Evolutionary conservation across 345 rosid genomes (phyloP), one percentile per base, ranked within the genome.

Genomic region (Acer saccharum): DNA sequence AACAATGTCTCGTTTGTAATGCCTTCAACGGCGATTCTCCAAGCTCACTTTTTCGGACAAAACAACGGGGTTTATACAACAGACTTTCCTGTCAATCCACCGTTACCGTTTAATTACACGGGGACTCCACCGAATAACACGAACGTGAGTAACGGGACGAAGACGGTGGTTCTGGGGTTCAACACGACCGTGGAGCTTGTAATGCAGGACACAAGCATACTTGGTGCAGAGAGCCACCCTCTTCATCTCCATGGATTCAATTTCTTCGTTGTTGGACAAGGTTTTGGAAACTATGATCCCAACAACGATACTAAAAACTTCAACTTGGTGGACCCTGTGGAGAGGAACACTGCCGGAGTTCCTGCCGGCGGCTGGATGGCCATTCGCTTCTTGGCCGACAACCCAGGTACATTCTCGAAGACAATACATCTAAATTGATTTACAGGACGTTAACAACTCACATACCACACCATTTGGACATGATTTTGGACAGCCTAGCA

Each of bases 161-260:
- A 64, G 0, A 2, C 74, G 10, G 77, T 79, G 43, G 81, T 84
- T 60, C 72, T 84, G 44, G 75, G 66, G 2, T 84, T 79, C 54
- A 84, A 84, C 75, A 77, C 83, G 2, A 84, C 83, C 60, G 87
- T 84, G 13, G 87, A 84, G 81, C 50, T 84, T 57, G 87, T 84
- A 67, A 3, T 79, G 79, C 87, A 84, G 76, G 85, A 10, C 61
- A 84, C 87, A 2, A 68, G 81, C 77, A 84, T 84, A 69, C 79
- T 84, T 7, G 85, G 76, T 13, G 80, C 76, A 18, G 87, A 84
- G 79, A 79, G 83, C 55, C 87, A 82, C 69, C 85, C 87, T 17
- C 85, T 84, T 6, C 87, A 84, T 67, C 50, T 84, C 17, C 87
- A 84, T 62, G 87, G 87, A 13, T 82, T 25, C 65, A 84, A 84